Conservation (phyloP, 1,139 yeast species). For the Kodamaea sp. region DNA sequence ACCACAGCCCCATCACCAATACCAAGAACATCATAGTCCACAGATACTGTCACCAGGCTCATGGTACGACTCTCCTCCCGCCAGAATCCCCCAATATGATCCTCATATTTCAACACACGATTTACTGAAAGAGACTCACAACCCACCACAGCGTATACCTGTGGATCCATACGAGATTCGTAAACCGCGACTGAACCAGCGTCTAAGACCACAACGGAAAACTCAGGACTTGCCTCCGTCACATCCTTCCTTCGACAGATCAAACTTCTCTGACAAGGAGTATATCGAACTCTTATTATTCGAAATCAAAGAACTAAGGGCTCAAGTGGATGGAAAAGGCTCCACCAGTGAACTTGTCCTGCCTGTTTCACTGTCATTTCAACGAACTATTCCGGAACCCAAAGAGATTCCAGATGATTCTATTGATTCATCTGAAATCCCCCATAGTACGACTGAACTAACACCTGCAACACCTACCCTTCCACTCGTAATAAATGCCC, state of each 20-base stretch:
- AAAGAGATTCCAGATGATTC: too few species aligned
- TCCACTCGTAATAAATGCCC: not conserved
- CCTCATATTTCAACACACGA: conserved; percentile 2
- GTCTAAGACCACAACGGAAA: not conserved
- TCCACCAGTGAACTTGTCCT: too few species aligned
- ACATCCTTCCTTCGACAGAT: conserved; percentile 38
- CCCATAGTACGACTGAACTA: too few species aligned
- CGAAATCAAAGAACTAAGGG: conserved; percentile 38
- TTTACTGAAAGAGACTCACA: not conserved
- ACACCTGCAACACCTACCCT: too few species aligned
- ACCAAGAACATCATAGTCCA: too few species aligned
- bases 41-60: too few species aligned
- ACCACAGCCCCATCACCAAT: too few species aligned
- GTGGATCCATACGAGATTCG: not conserved
- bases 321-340: too few species aligned
- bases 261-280: conserved; percentile 30
- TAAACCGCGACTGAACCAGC: not conserved
- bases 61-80: too few species aligned
- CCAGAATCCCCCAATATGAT: conserved; percentile 1
- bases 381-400: too few species aligned
- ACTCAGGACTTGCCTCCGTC: conserved; percentile 30
- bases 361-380: too few species aligned
- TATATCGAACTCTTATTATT: conserved; percentile 38
- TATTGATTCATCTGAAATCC: too few species aligned
- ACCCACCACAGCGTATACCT: not conserved